Conservation (phyloP, 345 rosid species). For the Jatropha curcas region DNA sequence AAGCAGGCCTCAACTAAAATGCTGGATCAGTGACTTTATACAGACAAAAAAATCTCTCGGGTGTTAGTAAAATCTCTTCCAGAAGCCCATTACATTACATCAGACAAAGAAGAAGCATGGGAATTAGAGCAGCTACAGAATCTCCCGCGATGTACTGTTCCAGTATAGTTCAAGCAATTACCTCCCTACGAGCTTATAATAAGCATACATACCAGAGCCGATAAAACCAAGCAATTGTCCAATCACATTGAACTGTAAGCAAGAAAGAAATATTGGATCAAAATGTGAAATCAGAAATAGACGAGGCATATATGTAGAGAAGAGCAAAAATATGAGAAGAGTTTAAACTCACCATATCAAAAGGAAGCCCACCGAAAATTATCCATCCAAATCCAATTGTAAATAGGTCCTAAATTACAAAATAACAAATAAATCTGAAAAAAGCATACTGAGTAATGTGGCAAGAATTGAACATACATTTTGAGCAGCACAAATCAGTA, state of each 20-base stretch:
- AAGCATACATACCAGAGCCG: conserved; percentile 94
- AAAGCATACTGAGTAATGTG: background rate
- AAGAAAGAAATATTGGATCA: conserved; percentile 8
- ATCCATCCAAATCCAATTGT: conserved; percentile 92
- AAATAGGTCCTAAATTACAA: conserved; percentile 70
- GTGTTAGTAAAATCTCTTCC: background rate
- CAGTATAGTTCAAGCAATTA: conserved; percentile 22
- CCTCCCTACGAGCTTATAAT: conserved; percentile 70
- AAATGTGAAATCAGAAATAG: background rate
- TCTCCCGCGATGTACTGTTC: conserved; percentile 7
- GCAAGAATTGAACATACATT: background rate
- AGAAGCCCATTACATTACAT: background rate
- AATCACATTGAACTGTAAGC: conserved; percentile 72
- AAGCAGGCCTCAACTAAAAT: background rate
- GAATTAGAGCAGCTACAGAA: background rate
- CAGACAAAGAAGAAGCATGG: background rate
- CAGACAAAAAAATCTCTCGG: background rate
- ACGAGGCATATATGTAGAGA: background rate
- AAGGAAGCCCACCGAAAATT: conserved; percentile 95
- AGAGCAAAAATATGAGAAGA: background rate
- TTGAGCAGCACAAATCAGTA: background rate
- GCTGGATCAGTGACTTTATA: background rate
- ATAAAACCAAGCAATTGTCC: conserved; percentile 89
- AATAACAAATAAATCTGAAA: conserved; percentile 19
- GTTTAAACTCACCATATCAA: conserved; percentile 63